Conservation (phyloP, 1,284 basidiomycete species). For the Cryptococcus sp. region DNA sequence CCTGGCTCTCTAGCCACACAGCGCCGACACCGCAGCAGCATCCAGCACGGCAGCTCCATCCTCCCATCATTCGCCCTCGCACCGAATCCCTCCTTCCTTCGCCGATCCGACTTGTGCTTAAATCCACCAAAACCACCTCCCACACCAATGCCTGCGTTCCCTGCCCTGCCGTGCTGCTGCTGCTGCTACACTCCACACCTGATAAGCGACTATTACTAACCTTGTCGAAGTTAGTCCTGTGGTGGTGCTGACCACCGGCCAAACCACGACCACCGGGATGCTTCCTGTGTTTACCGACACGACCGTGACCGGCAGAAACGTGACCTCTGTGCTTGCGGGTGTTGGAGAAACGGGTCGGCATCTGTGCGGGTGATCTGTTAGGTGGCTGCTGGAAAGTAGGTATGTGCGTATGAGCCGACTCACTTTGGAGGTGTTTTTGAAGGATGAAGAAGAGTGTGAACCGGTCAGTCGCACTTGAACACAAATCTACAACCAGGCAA, state of each 20-base stretch:
- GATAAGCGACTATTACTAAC: slow-evolving; percentile 24
- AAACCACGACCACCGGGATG: slow-evolving; percentile 99
- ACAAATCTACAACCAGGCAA: not conserved
- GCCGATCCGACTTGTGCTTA: not conserved
- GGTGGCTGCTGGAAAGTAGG: not conserved
- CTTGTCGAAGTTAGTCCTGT: slow-evolving; percentile 68
- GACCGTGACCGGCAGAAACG: slow-evolving; percentile 98
- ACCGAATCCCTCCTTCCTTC: not conserved
- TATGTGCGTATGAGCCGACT: slow-evolving; percentile 5
- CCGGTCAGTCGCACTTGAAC: not conserved
- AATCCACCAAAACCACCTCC: not conserved
- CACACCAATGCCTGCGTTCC: not conserved
- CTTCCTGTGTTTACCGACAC: slow-evolving; percentile 99
- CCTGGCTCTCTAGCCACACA: not conserved
- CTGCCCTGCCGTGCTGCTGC: not conserved
- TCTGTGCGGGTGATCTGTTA: slow-evolving; percentile 49
- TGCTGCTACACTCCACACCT: not conserved
- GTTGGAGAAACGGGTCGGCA: slow-evolving; percentile 93
- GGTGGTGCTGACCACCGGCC: slow-evolving; percentile 99
- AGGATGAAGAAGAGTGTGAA: slow-evolving; percentile 22
- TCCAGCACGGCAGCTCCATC: not conserved
- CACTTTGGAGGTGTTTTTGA: slow-evolving; percentile 34
- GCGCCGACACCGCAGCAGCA: not conserved
- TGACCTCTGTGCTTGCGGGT: slow-evolving; percentile 98
- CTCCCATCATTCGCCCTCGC: not conserved